Base-by-base conservation (phyloP, 1,139 yeast genomes). In the Saccharomyces hybrid region DNA sequence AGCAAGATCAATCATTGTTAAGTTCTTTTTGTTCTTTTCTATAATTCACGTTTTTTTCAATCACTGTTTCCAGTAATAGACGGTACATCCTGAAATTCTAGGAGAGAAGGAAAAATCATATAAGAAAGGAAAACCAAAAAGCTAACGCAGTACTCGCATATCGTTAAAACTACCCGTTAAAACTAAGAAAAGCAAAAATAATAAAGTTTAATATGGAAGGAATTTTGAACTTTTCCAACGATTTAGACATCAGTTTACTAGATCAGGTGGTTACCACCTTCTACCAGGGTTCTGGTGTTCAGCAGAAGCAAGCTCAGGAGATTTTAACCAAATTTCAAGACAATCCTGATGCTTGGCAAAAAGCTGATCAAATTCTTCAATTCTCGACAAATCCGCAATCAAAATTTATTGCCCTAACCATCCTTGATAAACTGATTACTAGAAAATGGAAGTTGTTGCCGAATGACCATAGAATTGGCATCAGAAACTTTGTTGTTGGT, bases 401-500 rank as follows among this genome's bases (percentile, higher is more conserved):
- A 42, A 93, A 91, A 74, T 95, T 86, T 71, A 88, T 93, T 68
- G 99, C 97, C 12, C 77, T 93, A 56, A 84, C 96, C 34, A 86
- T 95, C 61, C 78, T 95, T 65, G 97, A 93, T 72, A 89, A 88
- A 64, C 79, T 93, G 68, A 90, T 93, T 67, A 87, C 85, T 62
- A 88, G 95, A 53, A 83, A 91, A 64, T 93, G 99, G 99, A 93
- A 90, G 73, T 81, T 90, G 51, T 78, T 93, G 54, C 97, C 97
- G 11, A 83, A 81, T 56, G 90, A 85, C 52, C 97, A 93, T 73
- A 75, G 90, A 64, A 71, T 83, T 51, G 99, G 98, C 24, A 93
- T 93, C 62, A 81, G 99, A 66, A 90, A 93, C 69, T 88, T 93
- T 65, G 81, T 91, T 59, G 97, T 91, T 56, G 86, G 89, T 62